Conservation (phyloP, 306 rosid genomes). For the Cicer cuneatum region DNA sequence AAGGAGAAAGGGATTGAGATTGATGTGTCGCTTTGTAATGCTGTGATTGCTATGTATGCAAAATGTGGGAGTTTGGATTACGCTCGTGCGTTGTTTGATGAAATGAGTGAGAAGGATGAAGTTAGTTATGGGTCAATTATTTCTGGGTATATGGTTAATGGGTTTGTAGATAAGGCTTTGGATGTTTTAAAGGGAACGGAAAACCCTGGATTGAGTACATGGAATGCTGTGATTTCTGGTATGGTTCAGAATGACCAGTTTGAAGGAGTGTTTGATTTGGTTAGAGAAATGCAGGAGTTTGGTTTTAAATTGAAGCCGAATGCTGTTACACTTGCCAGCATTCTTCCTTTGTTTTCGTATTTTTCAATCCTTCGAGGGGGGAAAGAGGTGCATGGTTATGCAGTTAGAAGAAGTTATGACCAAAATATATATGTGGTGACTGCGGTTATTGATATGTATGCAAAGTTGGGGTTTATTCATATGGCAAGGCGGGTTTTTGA, state of each 20-base stretch:
- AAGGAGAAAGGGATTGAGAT: slow-evolving; percentile 57
- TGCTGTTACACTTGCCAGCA: slow-evolving; percentile 72
- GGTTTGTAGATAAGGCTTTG: slow-evolving; percentile 73
- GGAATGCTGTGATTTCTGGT: slow-evolving; percentile 85
- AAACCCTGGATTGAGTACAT: slow-evolving; percentile 57
- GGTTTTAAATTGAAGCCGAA: slow-evolving; percentile 65
- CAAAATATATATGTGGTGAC: slow-evolving; percentile 71
- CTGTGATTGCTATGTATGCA: slow-evolving; percentile 77
- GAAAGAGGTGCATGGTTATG: slow-evolving; percentile 80
- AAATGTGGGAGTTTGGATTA: slow-evolving; percentile 83
- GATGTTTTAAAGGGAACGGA: slow-evolving; percentile 56
- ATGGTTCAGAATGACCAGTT: slow-evolving; percentile 73
- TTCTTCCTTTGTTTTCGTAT: slow-evolving; percentile 65
- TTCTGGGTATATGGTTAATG: slow-evolving; percentile 77
- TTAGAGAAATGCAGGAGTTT: slow-evolving; percentile 61
- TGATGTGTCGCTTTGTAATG: slow-evolving; percentile 67
- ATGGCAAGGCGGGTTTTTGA: slow-evolving; percentile 66
- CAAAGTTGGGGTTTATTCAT: slow-evolving; percentile 69
- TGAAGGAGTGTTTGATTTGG: slow-evolving; percentile 57
- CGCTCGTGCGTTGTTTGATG: slow-evolving; percentile 72
- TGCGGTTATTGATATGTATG: slow-evolving; percentile 72
- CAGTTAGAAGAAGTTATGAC: slow-evolving; percentile 61
- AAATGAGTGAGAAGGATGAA: slow-evolving; percentile 73
- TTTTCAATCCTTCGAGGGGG: slow-evolving; percentile 70
- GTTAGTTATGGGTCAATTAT: slow-evolving; percentile 69